Evolutionary conservation across 2,329 filamentous ascomycete genomes (phyloP).

Genomic region (Dichotomopilus funicola): DNA sequence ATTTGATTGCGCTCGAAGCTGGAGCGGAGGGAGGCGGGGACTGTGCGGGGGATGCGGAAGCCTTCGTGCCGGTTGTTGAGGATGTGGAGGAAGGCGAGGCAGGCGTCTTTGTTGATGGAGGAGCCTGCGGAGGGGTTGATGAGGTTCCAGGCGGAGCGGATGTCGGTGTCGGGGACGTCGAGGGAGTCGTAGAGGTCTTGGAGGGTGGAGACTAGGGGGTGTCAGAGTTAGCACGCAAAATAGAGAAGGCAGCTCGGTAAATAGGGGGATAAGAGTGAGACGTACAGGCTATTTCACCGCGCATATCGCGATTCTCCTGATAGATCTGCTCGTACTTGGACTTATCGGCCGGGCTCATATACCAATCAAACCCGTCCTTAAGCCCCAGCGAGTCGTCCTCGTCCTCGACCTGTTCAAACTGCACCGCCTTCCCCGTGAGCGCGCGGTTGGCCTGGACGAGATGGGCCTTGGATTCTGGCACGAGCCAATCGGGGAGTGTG

Average conservation of each 20-base stretch:
- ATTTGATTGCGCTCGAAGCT: conserved; percentile 96
- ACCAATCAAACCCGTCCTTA: conserved; percentile 98
- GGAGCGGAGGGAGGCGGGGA: conserved; percentile 82
- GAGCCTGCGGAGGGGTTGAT: conserved; percentile 82
- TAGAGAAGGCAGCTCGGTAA: not conserved
- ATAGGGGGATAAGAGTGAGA: not conserved
- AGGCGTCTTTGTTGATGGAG: conserved; percentile 89
- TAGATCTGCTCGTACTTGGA: conserved; percentile 97
- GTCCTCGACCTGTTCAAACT: conserved; percentile 73
- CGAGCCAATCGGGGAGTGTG: conserved; percentile 86
- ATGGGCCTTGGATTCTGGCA: conserved; percentile 90
- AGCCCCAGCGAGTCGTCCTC: conserved; percentile 75
- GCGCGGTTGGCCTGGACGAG: conserved; percentile 78
- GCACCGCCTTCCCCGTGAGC: conserved; percentile 68
- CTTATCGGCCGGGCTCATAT: conserved; percentile 91
- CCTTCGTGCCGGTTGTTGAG: conserved; percentile 94
- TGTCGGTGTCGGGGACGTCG: conserved; percentile 67
- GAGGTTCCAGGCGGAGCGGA: conserved; percentile 92
- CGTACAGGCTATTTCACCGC: conserved; percentile 76
- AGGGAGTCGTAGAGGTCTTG: conserved; percentile 79
- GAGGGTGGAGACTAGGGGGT: conserved; percentile 61
- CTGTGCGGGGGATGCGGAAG: conserved; percentile 83
- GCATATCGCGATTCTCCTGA: conserved; percentile 78
- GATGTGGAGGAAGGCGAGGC: conserved; percentile 91
- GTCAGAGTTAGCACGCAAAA: not conserved